A percentile compares a stretch with the other conserved stretches of the same genome.
Conservation (phyloP, 2,329 filamentous ascomycete species). For the Plectosphaerella plurivora region DNA sequence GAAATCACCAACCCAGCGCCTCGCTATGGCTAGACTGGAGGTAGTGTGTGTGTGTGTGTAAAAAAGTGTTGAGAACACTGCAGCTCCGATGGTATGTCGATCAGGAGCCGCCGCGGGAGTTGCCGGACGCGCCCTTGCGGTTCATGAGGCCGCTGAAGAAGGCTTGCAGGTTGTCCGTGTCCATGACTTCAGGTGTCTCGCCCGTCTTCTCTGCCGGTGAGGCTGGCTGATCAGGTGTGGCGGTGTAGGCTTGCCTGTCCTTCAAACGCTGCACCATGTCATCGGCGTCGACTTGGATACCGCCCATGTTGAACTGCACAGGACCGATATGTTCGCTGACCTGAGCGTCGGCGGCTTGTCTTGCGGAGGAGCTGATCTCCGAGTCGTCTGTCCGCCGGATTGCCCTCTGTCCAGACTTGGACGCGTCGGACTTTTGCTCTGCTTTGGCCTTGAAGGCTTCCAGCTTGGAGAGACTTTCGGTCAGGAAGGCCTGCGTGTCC, state of each 20-base stretch:
- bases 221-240: slow-evolving; percentile 17
- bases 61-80: neutral
- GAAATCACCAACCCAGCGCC: neutral
- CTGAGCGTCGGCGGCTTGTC: slow-evolving; percentile 33
- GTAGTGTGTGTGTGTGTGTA: too few relatives aligned
- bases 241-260: slow-evolving; percentile 53
- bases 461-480: slow-evolving; percentile 68
- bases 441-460: slow-evolving; percentile 59
- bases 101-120: neutral
- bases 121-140: slow-evolving; percentile 27
- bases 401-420: slow-evolving; percentile 15
- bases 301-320: slow-evolving; percentile 97
- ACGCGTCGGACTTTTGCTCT: slow-evolving; percentile 29
- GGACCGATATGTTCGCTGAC: slow-evolving; percentile 83
- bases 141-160: slow-evolving; percentile 60
- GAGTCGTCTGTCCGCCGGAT: slow-evolving; percentile 15
- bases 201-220: slow-evolving; percentile 24
- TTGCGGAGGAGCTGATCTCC: slow-evolving; percentile 16
- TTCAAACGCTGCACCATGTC: slow-evolving; percentile 86
- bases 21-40: too few relatives aligned
- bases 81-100: neutral
- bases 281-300: slow-evolving; percentile 92
- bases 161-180: slow-evolving; percentile 54
- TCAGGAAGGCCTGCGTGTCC: slow-evolving; percentile 74
- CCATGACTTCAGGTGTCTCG: slow-evolving; percentile 36